phyloP scores from a whole-genome alignment of 768 basidiomycete species.

The Sarcomyxa edulis region DNA sequence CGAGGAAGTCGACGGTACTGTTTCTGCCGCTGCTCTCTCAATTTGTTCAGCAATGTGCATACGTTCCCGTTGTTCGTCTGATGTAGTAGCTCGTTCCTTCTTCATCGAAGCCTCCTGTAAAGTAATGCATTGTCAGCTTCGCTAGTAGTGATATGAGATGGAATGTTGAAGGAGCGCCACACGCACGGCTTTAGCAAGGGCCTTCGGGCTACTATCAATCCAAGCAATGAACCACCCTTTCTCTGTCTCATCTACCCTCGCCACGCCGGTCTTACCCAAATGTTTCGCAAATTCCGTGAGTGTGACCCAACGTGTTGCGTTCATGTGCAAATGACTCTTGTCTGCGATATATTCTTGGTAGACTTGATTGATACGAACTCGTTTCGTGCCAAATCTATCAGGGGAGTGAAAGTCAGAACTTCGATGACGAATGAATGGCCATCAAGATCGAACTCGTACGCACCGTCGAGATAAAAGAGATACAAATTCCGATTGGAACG shows the following conservation, averaged over 20 bases:
- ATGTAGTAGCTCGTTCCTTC: slow-evolving; percentile 86
- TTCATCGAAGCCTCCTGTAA: slow-evolving; percentile 76
- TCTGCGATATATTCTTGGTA: slow-evolving; percentile 98
- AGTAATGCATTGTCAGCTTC: too few relatives aligned
- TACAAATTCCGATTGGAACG: slow-evolving; percentile 94
- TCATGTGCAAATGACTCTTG: slow-evolving; percentile 96
- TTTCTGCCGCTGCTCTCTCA: slow-evolving; percentile 67
- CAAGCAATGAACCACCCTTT: slow-evolving; percentile 97
- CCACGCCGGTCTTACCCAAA: slow-evolving; percentile 80
- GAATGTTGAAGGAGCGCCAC: too few relatives aligned
- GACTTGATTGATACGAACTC: slow-evolving; percentile 90
- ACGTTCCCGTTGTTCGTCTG: slow-evolving; percentile 93
- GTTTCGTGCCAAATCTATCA: slow-evolving; percentile 83
- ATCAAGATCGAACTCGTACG: slow-evolving; percentile 16
- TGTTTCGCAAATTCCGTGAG: slow-evolving; percentile 94
- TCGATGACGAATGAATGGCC: neutral
- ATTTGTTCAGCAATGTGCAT: slow-evolving; percentile 90
- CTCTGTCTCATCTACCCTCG: slow-evolving; percentile 95
- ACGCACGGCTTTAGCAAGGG: slow-evolving; percentile 81
- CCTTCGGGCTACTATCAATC: slow-evolving; percentile 96
- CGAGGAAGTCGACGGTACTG: slow-evolving; percentile 24
- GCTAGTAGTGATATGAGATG: too few relatives aligned
- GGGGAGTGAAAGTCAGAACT: slow-evolving; percentile 3
- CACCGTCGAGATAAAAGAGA: slow-evolving; percentile 79
- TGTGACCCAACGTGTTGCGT: slow-evolving; percentile 95